Percentiles rank a stretch among this genome's conserved stretches.
phyloP scores from a whole-genome alignment of 2,329 filamentous ascomycete genomes.

The Trichoderma arundinaceum region DNA sequence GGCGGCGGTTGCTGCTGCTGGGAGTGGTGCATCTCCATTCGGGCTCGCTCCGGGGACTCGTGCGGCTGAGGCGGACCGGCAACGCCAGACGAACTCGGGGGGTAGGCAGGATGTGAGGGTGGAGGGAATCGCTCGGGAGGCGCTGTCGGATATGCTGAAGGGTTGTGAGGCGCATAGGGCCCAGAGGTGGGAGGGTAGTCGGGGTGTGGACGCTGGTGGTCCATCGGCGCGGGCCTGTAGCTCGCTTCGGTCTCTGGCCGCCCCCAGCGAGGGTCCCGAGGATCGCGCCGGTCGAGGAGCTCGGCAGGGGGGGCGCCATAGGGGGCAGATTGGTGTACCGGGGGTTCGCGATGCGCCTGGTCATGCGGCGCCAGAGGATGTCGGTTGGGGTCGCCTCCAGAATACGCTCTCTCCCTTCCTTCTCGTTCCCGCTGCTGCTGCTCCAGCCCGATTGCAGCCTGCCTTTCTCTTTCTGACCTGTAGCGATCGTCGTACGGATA shows the following conservation, averaged over 20 bases:
- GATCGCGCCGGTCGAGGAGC: slow-evolving; percentile 47
- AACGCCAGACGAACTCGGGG: slow-evolving; percentile 35
- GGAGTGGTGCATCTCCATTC: slow-evolving; percentile 49
- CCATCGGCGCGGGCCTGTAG: slow-evolving; percentile 44
- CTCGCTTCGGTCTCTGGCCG: slow-evolving; percentile 42
- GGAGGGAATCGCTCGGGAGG: slow-evolving; percentile 44
- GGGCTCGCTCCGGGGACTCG: slow-evolving; percentile 59
- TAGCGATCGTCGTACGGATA: slow-evolving; percentile 61
- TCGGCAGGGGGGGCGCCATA: slow-evolving; percentile 53
- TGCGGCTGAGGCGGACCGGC: slow-evolving; percentile 46
- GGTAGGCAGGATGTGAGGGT: slow-evolving; percentile 45
- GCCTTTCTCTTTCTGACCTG: slow-evolving; percentile 55
- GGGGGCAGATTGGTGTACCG: slow-evolving; percentile 50
- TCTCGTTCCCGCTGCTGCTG: slow-evolving; percentile 48
- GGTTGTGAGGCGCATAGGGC: slow-evolving; percentile 44
- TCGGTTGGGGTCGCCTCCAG: slow-evolving; percentile 53
- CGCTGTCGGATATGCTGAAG: slow-evolving; percentile 41
- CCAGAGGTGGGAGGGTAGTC: slow-evolving; percentile 55
- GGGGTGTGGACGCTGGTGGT: slow-evolving; percentile 51
- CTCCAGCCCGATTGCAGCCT: slow-evolving; percentile 52
- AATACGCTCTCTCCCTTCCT: slow-evolving; percentile 55
- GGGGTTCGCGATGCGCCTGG: slow-evolving; percentile 52
- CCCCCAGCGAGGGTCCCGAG: slow-evolving; percentile 45
- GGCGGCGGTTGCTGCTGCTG: slow-evolving; percentile 42
- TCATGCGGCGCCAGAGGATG: slow-evolving; percentile 48